Evolutionary conservation across 345 rosid species (phyloP), one percentile per base, ranked within the genome.

Genomic region (Luvunga scandens): DNA sequence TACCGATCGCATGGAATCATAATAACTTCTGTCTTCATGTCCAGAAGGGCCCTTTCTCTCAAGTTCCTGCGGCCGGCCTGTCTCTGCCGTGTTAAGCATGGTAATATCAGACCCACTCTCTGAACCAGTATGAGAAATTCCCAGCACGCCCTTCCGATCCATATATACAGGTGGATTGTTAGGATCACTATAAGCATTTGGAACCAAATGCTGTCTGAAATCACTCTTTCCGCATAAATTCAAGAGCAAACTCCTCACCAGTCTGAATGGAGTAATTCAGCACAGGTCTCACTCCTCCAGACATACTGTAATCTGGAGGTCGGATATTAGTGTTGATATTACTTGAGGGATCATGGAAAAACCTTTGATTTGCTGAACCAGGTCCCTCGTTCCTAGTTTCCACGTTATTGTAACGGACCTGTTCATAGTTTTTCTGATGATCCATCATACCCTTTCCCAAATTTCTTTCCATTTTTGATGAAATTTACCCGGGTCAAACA

Each of bases 221-320:
- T 88, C 75, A 84, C 89, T 82, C 90, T 86, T 45, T 89, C 92
- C 86, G 86, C 93, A 90, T 91, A 85, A 91, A 91, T 79, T 91
- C 96, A 19, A 91, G 83, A 71, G 93, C 79, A 83, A 91, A 91
- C 87, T 91, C 96, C 85, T 91, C 96, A 5, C 96, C 96, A 33
- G 93, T 91, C 83, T 86, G 95, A 78, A 90, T 89, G 60, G 96
- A 91, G 74, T 71, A 91, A 82, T 90, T 90, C 75, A 78, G 89
- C 24, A 89, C 91, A 14, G 93, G 93, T 83, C 89, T 90, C 80
- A 86, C 85, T 83, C 88, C 90, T 3, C 77, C 50, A 24, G 72
- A 70, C 82, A 81, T 81, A 69, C 30, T 80, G 66, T 90, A 82
- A 18, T 84, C 81, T 25, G 89, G 89, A 61, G 90, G 91, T 25